phyloP scores from a whole-genome alignment of 345 rosid species.

The Reutealis trisperma region DNA sequence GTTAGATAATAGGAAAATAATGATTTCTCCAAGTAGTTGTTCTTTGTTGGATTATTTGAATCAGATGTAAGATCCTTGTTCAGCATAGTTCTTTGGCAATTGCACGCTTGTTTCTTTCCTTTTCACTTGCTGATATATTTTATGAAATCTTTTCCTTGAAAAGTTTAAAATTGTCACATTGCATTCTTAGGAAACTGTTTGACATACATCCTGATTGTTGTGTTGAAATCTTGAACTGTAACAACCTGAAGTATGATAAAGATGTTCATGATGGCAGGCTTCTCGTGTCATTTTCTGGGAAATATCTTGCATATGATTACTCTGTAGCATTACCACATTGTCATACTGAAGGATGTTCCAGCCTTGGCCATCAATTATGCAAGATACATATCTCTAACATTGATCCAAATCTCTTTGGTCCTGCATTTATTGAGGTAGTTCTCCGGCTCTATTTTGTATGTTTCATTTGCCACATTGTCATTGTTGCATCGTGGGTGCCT shows the following conservation, averaged over 20 bases:
- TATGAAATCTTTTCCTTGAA: background rate
- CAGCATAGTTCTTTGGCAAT: too few species aligned
- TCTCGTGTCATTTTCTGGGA: constrained; percentile 86
- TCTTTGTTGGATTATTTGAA: too few species aligned
- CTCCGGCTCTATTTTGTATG: background rate
- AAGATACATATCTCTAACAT: constrained; percentile 53
- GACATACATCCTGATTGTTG: background rate
- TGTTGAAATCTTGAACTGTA: constrained; percentile 10
- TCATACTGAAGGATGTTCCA: constrained; percentile 39
- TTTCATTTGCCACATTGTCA: background rate
- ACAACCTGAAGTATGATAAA: constrained; percentile 9
- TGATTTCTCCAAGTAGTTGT: too few species aligned
- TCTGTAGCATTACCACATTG: constrained; percentile 46
- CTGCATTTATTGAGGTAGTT: constrained; percentile 90
- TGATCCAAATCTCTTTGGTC: constrained; percentile 73
- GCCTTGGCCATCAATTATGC: constrained; percentile 59
- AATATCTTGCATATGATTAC: constrained; percentile 67
- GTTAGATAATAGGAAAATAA: too few species aligned
- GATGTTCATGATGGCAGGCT: constrained; percentile 55
- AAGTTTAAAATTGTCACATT: background rate
- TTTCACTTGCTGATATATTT: background rate
- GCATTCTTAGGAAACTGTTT: background rate
- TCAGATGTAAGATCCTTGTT: too few species aligned
- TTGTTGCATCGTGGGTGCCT: background rate
- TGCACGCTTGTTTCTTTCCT: background rate